Evolutionary conservation across 768 basidiomycete species (phyloP), one percentile per base, ranked within the genome.

Genomic region (Hygrocybe punicea): DNA sequence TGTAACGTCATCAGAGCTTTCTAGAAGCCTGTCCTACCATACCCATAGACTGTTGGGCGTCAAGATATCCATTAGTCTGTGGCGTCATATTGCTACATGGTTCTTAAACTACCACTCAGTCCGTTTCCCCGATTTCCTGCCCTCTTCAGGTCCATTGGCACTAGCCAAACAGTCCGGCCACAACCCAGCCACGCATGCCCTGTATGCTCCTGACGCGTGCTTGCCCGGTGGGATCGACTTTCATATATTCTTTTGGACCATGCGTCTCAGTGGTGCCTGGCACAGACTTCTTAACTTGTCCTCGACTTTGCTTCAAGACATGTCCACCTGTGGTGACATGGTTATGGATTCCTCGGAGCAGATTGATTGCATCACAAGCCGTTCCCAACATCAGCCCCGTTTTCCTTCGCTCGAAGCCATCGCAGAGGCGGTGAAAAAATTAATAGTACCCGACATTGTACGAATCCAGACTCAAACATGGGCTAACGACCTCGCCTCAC

Each of bases 131-230:
- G 21, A 9, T 14, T 44, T 16, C 25, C 53, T 42, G 16, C 4
- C 36, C 17, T 53, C 25, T 24, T 36, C 52, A 19, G 40, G 52
- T 23, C 36, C 23, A 24, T 51, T 34, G 4, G 13, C 21, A 7
- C 25, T 54, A 24, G 36, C 39, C 2, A 62, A 55, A 6, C 62
- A 65, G 24, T 25, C 59, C 0, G 36, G 33, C 2, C 24, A 51
- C 1, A 58, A 54, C 16, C 59, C 62, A 34, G 14, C 40, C 13
- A 21, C 40, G 7, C 56, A 65, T 47, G n/a, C 10, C 11, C 29
- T 56, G 3, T 64, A 66, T 56, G 65, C 59, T 8, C 24, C 16
- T 7, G 56, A 66, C 35, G 25, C n/a, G 2, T 16, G 48, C 4
- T 23, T 62, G 4, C 63, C 63, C 2, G 25, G 16, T 14, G 53